Evolutionary conservation across 495 filamentous ascomycete species (phyloP).

Genomic region (Glarea lozoyensis): DNA sequence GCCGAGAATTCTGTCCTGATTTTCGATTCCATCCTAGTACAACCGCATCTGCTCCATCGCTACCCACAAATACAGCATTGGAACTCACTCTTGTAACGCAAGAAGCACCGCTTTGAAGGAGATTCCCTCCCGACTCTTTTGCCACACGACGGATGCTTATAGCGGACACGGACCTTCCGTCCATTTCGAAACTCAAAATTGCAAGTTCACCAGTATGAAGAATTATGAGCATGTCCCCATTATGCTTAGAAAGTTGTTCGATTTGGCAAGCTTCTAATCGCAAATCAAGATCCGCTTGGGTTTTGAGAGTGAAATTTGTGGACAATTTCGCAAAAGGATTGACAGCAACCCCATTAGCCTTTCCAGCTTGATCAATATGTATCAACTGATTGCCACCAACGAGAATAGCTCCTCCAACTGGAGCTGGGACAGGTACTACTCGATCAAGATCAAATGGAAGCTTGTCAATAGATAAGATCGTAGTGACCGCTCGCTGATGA

Average conservation of each 20-base stretch:
- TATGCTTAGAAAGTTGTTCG: slow-evolving; percentile 62
- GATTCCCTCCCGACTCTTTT: slow-evolving; percentile 45
- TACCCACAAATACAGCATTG: slow-evolving; percentile 75
- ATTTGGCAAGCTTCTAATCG: slow-evolving; percentile 76
- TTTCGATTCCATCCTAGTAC: slow-evolving; percentile 71
- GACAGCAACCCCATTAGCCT: slow-evolving; percentile 87
- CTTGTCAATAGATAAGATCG: slow-evolving; percentile 72
- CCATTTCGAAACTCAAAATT: slow-evolving; percentile 73
- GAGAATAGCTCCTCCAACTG: slow-evolving; percentile 80
- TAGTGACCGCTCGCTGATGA: slow-evolving; percentile 87
- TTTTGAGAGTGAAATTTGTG: slow-evolving; percentile 70
- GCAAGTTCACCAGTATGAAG: slow-evolving; percentile 68
- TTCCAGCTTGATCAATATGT: slow-evolving; percentile 93
- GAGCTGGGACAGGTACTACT: slow-evolving; percentile 74
- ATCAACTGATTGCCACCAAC: slow-evolving; percentile 85
- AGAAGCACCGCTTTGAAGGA: slow-evolving; percentile 57
- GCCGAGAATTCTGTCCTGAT: slow-evolving; percentile 25
- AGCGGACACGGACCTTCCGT: slow-evolving; percentile 89
- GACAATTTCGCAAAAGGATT: slow-evolving; percentile 75
- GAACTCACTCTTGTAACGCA: slow-evolving; percentile 58
- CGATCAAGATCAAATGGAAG: slow-evolving; percentile 86
- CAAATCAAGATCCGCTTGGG: slow-evolving; percentile 75
- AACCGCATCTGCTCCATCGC: slow-evolving; percentile 73
- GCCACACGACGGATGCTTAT: slow-evolving; percentile 57
- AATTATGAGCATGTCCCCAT: slow-evolving; percentile 76